Percentiles rank a stretch among this genome's conserved stretches.
These are phyloP conservation scores for Taiwanofungus camphoratus DNA, from an alignment of 1,284 basidiomycete genomes.

Conservation along the genomic window DNA sequence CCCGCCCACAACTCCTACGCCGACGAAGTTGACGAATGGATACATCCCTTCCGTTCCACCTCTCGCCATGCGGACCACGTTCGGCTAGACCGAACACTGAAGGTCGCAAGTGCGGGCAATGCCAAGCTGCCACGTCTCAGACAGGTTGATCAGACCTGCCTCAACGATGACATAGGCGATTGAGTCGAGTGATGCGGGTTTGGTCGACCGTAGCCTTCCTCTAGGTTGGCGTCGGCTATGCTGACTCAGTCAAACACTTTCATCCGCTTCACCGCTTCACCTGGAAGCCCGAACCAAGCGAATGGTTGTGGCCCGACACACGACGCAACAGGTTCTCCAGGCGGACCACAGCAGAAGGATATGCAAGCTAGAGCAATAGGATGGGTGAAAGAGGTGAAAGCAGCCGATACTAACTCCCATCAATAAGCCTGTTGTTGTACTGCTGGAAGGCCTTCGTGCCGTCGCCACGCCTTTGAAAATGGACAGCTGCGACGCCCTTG, in stretches of 20 bases:
- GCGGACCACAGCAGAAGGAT: no score
- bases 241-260: no score
- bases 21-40: slow-evolving; percentile 6
- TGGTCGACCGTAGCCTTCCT: no score
- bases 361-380: slow-evolving; percentile 17
- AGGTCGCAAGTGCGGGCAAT: slow-evolving; percentile 1
- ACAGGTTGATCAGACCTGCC: slow-evolving; percentile 17
- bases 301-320: no score
- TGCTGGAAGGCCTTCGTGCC: slow-evolving; percentile 88
- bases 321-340: no score
- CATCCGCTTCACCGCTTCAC: no score
- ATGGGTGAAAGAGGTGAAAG: slow-evolving; percentile 33
- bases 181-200: background rate
- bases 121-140: background rate
- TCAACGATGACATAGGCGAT: slow-evolving; percentile 3
- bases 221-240: no score
- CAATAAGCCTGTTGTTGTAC: slow-evolving; percentile 99
- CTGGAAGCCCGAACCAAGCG: no score
- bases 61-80: background rate
- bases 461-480: slow-evolving; percentile 85
- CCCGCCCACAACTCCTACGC: background rate
- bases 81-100: background rate
- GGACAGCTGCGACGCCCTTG: slow-evolving; percentile 85
- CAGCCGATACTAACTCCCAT: slow-evolving; percentile 96
- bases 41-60: slow-evolving; percentile 5